phyloP scores from a whole-genome alignment of 352 stramenopile species.

The Globisporangium parvum region DNA sequence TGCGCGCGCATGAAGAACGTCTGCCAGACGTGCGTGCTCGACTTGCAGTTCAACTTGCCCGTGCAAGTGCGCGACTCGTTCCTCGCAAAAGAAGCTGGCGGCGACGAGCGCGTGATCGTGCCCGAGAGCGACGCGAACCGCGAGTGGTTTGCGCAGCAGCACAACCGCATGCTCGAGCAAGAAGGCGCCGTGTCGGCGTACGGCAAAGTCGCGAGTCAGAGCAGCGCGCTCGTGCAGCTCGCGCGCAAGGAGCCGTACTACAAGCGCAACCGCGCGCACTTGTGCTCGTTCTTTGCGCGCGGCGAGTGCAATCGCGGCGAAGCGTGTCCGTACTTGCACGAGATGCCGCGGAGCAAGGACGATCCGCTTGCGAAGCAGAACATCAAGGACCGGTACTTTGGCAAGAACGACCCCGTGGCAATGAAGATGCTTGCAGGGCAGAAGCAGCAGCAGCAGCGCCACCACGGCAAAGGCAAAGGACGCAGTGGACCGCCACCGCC shows the following conservation, averaged over 20 bases:
- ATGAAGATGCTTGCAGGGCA: slow-evolving; percentile 78
- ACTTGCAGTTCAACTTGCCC: slow-evolving; percentile 97
- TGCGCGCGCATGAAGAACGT: slow-evolving; percentile 99
- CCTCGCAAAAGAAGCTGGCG: slow-evolving; percentile 38
- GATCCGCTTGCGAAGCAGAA: slow-evolving; percentile 94
- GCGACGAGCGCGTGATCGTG: slow-evolving; percentile 60
- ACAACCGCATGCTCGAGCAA: slow-evolving; percentile 88
- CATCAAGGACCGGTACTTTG: slow-evolving; percentile 93
- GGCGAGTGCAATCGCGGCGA: slow-evolving; percentile 92
- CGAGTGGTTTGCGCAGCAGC: slow-evolving; percentile 92
- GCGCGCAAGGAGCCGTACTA: slow-evolving; percentile 87
- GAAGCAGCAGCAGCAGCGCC: neutral
- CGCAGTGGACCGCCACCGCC: slow-evolving; percentile 22
- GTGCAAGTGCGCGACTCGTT: slow-evolving; percentile 93
- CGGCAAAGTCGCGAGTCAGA: slow-evolving; percentile 69
- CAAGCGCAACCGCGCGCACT: slow-evolving; percentile 87
- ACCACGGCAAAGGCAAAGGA: slow-evolving; percentile 23
- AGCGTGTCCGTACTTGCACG: slow-evolving; percentile 92
- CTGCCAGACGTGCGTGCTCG: slow-evolving; percentile 98
- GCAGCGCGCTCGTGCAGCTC: slow-evolving; percentile 80
- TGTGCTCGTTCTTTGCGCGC: slow-evolving; percentile 94
- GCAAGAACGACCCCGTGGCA: slow-evolving; percentile 92
- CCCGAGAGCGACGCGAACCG: slow-evolving; percentile 93
- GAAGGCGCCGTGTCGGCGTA: slow-evolving; percentile 83
- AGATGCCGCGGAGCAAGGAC: slow-evolving; percentile 91